phyloP scores from a whole-genome alignment of 108 stramenopile species.

The Skeletonema tropicum region DNA sequence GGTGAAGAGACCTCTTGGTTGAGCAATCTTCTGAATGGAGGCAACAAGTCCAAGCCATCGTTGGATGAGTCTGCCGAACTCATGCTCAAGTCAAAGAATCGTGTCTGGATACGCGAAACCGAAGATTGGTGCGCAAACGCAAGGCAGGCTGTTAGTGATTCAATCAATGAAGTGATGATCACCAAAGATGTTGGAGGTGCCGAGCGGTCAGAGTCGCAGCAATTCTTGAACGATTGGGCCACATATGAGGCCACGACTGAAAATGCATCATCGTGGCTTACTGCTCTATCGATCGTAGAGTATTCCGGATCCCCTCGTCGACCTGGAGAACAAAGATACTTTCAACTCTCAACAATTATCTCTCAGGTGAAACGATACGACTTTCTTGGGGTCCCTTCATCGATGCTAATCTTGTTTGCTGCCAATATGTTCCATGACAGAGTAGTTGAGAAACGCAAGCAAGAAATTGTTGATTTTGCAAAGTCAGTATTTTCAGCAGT shows the following conservation, averaged over 20 bases:
- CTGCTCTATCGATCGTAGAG: conserved; percentile 35
- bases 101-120: conserved; percentile 33
- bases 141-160: conserved; percentile 25
- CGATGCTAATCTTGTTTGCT: conserved; percentile 48
- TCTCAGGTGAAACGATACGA: conserved; percentile 53
- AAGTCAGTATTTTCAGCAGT: conserved; percentile 39
- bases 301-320: conserved; percentile 39
- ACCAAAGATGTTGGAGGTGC: conserved; percentile 6
- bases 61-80: conserved; percentile 16
- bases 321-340: conserved; percentile 37
- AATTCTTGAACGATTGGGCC: conserved; percentile 45
- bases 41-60: conserved; percentile 2
- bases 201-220: background rate
- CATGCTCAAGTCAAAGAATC: conserved; percentile 34
- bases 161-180: conserved; percentile 27
- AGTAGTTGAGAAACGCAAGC: conserved; percentile 53
- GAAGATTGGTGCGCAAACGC: conserved; percentile 33
- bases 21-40: background rate
- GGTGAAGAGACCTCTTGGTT: background rate
- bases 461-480: conserved; percentile 51
- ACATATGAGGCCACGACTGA: conserved; percentile 27
- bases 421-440: conserved; percentile 61
- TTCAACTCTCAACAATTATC: conserved; percentile 31
- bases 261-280: conserved; percentile 40
- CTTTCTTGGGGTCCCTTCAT: conserved; percentile 72